Percentiles rank a stretch among this genome's conserved stretches.
These are phyloP conservation scores for Thalassia testudinum DNA, from an alignment of 116 monocot genomes.

Conservation along the genomic window DNA sequence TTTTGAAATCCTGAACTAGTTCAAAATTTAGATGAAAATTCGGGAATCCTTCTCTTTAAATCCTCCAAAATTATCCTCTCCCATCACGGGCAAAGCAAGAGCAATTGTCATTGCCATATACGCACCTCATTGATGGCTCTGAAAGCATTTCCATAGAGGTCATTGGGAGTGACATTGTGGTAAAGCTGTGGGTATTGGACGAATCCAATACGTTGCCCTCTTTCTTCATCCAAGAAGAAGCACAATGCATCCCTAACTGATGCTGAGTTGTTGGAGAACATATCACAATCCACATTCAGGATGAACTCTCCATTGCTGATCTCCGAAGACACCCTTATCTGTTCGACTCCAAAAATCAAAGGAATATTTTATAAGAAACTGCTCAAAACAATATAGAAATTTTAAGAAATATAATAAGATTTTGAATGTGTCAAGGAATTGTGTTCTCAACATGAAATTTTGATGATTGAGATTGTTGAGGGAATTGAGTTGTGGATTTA, in stretches of 20 bases:
- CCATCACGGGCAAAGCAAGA: too few relatives aligned
- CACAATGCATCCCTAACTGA: constrained; percentile 36
- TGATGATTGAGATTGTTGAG: too few relatives aligned
- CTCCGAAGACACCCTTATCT: constrained; percentile 27
- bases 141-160: constrained; percentile 23
- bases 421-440: too few relatives aligned
- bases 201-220: constrained; percentile 18
- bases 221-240: constrained; percentile 33
- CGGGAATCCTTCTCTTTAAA: too few relatives aligned
- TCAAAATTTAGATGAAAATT: too few relatives aligned
- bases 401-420: too few relatives aligned
- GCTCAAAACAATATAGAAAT: neutral
- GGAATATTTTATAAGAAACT: neutral
- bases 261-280: constrained; percentile 38
- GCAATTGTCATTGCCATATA: neutral
- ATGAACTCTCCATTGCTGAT: constrained; percentile 34
- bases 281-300: constrained; percentile 54
- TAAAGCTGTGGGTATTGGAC: constrained; percentile 39
- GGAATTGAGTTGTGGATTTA: too few relatives aligned
- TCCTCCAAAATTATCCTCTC: neutral
- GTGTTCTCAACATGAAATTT: too few relatives aligned
- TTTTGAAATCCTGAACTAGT: too few relatives aligned
- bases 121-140: constrained; percentile 14
- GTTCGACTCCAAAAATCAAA: neutral
- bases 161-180: constrained; percentile 22